Base-by-base conservation (phyloP, 768 basidiomycete species). In the Suillus sp. region DNA sequence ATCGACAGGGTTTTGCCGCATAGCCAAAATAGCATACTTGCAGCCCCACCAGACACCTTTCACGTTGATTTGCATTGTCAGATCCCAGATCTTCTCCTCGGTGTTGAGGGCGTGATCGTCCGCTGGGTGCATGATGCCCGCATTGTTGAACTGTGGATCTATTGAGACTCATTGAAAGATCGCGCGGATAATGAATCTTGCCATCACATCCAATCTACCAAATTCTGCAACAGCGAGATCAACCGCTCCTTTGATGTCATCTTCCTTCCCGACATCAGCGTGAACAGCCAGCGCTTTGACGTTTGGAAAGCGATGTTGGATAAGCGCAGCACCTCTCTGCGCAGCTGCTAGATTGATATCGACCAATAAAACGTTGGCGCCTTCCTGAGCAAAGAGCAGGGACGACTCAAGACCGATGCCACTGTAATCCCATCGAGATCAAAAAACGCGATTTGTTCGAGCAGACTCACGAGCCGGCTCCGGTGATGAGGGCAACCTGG, bases 11-110 rank as follows among this genome's bases (percentile, higher is more conserved):
- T 99, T 99, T 65, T 93, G 78, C 64, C 93, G 89, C 96, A 99
- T 99, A 42, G 97, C 97, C 59, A 90, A 81, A 72, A 99, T 96
- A 6, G 96, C 97, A 71, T 99, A 90, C 78, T 98, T 99, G 83
- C 92, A 96, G 37, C 97, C 97, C 89, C 91, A 99, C 97, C 96
- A 99, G 64, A 99, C 97, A 59, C 97, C 97, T 78, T 99, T 99
- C 72, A 96, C 86, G 75, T 99, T 99, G 80, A 98, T 88, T 66
- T 89, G 85, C 89, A 92, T 92, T 2, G 92, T 94, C 62, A 94
- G 80, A 72, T 93, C 92, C 96, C 97, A 99, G 77, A 99, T 94
- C 58, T 83, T 86, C 78, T 99, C 97, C 73, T 96, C 95, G 20
- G 97, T 99, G 75, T 94, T 96, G 71, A 98, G 80, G 14, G 96